phyloP scores from a whole-genome alignment of 371 early-diverging fungal genomes.

The Rhizopus stolonifer region DNA sequence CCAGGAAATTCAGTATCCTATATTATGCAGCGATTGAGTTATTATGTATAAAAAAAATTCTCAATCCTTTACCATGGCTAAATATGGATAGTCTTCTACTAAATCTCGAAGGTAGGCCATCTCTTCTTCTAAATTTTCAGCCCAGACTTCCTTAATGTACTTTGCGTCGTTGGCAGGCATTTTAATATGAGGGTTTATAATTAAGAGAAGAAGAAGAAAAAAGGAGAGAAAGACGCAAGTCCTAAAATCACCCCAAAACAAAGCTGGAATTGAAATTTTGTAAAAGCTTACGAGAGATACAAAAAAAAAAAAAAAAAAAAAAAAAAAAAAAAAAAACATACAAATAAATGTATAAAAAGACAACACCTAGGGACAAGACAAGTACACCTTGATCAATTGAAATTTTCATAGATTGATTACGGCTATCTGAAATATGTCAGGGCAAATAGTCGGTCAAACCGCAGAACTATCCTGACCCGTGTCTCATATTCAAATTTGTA shows the following conservation, averaged over 20 bases:
- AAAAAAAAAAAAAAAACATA: too few species aligned
- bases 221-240: background rate
- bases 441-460: too few species aligned
- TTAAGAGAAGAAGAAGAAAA: background rate
- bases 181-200: background rate
- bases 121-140: conserved; percentile 95
- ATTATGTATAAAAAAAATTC: background rate
- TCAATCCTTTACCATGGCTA: conserved; percentile 86
- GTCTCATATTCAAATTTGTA: too few species aligned
- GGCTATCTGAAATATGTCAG: too few species aligned
- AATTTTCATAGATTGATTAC: too few species aligned
- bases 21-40: background rate
- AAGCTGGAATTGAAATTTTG: background rate
- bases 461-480: too few species aligned
- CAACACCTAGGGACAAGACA: too few species aligned
- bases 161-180: conserved; percentile 54
- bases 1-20: conserved; percentile 99
- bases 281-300: too few species aligned
- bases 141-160: conserved; percentile 95
- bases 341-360: too few species aligned
- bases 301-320: too few species aligned
- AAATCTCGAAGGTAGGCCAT: conserved; percentile 89
- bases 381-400: too few species aligned
- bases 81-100: conserved; percentile 92
- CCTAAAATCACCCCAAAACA: background rate